These are phyloP conservation scores for Corylus heterophylla DNA, from an alignment of 306 rosid species.

Conservation along the genomic window DNA sequence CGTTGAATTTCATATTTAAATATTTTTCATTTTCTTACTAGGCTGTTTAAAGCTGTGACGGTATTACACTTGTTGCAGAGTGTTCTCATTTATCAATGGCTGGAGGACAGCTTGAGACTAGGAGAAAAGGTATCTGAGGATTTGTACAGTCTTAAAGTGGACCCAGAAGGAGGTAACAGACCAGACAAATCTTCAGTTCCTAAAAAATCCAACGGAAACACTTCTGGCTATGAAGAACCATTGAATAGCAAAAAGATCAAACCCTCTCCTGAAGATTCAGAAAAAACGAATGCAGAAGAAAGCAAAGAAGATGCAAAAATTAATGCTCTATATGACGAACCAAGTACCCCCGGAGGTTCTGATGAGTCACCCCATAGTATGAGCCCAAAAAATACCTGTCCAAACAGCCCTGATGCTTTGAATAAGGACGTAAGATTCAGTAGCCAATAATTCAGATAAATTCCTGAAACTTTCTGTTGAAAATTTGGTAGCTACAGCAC, in stretches of 20 bases:
- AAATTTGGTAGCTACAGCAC: background rate
- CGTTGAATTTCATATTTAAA: background rate
- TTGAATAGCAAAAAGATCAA: conserved; percentile 48
- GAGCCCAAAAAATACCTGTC: conserved; percentile 28
- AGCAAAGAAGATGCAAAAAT: conserved; percentile 27
- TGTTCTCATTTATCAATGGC: conserved; percentile 69
- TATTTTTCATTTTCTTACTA: conserved; percentile 11
- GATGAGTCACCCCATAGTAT: conserved; percentile 28
- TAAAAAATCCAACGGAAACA: conserved; percentile 22
- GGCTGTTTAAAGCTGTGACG: background rate
- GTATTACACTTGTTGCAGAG: conserved; percentile 44
- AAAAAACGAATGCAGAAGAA: conserved; percentile 32
- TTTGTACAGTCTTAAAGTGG: conserved; percentile 50
- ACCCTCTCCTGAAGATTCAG: conserved; percentile 34
- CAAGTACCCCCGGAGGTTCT: conserved; percentile 25
- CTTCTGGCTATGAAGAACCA: conserved; percentile 35
- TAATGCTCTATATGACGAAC: conserved; percentile 21
- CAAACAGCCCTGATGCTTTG: conserved; percentile 34
- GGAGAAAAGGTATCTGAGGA: conserved; percentile 74
- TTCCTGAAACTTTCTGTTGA: conserved; percentile 5
- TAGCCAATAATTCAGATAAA: conserved; percentile 10
- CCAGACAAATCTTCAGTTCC: conserved; percentile 30
- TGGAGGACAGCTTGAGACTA: conserved; percentile 78
- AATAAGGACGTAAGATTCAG: conserved; percentile 44
- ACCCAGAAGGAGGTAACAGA: conserved; percentile 30